Evolutionary conservation across 208 protist species (phyloP), one percentile per base, ranked within the genome.

Genomic region (Leptomonas seymouri): DNA sequence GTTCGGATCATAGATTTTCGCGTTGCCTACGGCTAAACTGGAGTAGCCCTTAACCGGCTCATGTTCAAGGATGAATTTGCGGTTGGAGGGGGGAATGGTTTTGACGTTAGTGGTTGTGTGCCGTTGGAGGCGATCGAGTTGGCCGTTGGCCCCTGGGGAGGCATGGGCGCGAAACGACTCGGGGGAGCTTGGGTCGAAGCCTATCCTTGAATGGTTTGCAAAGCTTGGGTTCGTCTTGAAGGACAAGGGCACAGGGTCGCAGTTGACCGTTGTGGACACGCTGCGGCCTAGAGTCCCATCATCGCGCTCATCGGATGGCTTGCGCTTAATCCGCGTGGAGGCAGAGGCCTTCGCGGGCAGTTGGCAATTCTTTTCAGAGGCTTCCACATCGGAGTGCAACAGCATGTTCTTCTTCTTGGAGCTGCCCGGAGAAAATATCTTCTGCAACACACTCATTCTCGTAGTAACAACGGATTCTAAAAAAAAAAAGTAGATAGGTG

Each of bases 211-310:
- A 54, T 64, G 63, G 31, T 41, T 71, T 0, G 63, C 62, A 30
- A 76, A 66, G 58, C 71, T 71, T 28, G 71, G 16, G 31, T 66
- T 71, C 0, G 63, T 76, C 68, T 81, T 78, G 65, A 85, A 85
- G 16, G 74, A 80, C 0, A 46, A 62, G 1, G 80, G 80, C 31
- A 85, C 72, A 15, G 80, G 80, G 30, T 85, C 80, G 34, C 71
- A 69, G 54, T 68, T 74, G n/a, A 85, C 20, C 21, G 68, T 79
- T 27, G 49, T 56, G 46, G 66, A 78, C 7, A 78, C 53, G 55
- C 62, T 79, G 23, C 25, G 49, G 21, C 30, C 27, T 20, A 74
- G 51, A 0, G 51, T 51, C 1, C 71, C 69, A 15, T 66, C 67
- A 18, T 67, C 65, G 45, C 45, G 45, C 28, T 66, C 73, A 44